Percentiles rank a stretch among this genome's conserved stretches.
Conservation (phyloP, 306 rosid genomes). For the Mimosa bimucronata region DNA sequence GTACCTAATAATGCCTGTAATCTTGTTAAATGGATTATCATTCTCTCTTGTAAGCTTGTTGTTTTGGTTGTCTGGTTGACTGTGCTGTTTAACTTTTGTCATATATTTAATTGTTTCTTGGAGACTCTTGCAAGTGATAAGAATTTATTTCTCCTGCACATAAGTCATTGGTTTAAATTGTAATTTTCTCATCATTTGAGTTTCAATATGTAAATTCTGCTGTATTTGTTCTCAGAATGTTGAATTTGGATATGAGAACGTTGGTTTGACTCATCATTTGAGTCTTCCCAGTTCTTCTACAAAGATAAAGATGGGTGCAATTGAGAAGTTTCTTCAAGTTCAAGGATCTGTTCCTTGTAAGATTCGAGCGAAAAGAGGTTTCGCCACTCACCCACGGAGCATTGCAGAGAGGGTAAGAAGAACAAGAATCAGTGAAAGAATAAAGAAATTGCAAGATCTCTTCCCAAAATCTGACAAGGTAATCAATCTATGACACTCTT, state of each 20-base stretch:
- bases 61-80: too few species aligned
- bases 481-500: slow-evolving; percentile 3
- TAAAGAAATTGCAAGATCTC: slow-evolving; percentile 74
- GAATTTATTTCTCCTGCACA: too few species aligned
- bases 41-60: too few species aligned
- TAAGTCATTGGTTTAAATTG: too few species aligned
- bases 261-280: slow-evolving; percentile 67
- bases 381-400: slow-evolving; percentile 95
- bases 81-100: too few species aligned
- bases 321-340: slow-evolving; percentile 59
- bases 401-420: slow-evolving; percentile 98
- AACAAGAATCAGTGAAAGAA: slow-evolving; percentile 82
- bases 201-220: neutral
- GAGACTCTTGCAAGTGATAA: too few species aligned
- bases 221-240: slow-evolving; percentile 39
- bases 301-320: slow-evolving; percentile 50
- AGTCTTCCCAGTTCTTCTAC: slow-evolving; percentile 64
- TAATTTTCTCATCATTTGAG: neutral
- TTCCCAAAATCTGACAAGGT: slow-evolving; percentile 93
- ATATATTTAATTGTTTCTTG: too few species aligned
- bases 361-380: slow-evolving; percentile 90
- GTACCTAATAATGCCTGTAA: slow-evolving; percentile 37
- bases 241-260: slow-evolving; percentile 45
- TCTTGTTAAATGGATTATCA: neutral
- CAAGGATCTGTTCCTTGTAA: slow-evolving; percentile 76